Evolutionary conservation across 805 yeast species (phyloP), one percentile per base, ranked within the genome.

Genomic region (Candida koratica): DNA sequence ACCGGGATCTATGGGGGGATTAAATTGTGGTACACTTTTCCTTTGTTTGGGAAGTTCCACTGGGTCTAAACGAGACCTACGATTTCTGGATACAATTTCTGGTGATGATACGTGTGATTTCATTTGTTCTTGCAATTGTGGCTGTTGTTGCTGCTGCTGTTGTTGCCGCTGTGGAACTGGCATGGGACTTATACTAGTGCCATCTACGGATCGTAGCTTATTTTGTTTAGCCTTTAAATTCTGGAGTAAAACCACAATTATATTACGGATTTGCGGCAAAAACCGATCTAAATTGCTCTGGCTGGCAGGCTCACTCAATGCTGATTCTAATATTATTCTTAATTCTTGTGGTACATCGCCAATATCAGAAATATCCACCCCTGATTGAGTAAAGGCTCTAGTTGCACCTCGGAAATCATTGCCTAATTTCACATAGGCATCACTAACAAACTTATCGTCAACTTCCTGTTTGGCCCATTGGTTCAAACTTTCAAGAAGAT

Each of bases 341-440:
- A 93, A 64, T 10, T 81, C 77, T 40, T 75, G 80, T 0, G 98
- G 97, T 1, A 93, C 96, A 52, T 90, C 96, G 1, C 95, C 93
- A 17, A 93, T 64, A 53, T 87, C 96, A 9, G 80, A 66, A 11
- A 83, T 81, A 46, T 84, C 89, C 4, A 93, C 78, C 0, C 95
- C 95, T 3, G 86, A 81, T 38, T 71, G 71, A 4, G 79, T 64
- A 55, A 90, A 89, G 3, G 94, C 84, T 41, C 86, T 73, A 15
- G 89, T 79, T 1, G 94, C 85, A 3, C 84, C 77, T 47, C 90
- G 80, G 67, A 88, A 93, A 58, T 90, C 97, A 52, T 89, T 93
- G 0, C 98, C 98, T 18, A 93, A 71, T 45, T 78, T 81, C 11
- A 93, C 98, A 56, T 87, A 93, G 3, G 88, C 84, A 49, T 88